Conservation (phyloP, 2,329 filamentous ascomycete species). For the Nemania sp. region DNA sequence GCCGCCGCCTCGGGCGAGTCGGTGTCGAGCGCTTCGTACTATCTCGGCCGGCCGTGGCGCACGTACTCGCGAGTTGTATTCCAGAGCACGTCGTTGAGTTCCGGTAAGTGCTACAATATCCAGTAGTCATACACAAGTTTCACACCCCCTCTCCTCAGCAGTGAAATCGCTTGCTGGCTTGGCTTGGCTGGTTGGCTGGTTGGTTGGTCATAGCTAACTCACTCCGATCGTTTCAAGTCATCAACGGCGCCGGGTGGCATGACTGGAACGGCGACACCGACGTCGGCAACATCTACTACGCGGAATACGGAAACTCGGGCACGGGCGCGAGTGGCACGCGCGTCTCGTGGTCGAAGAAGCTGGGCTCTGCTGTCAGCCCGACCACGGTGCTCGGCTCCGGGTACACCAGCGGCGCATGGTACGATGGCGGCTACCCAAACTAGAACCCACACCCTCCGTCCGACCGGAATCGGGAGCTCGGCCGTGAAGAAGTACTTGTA, state of each 20-base stretch:
- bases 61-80: slow-evolving; percentile 53
- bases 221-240: slow-evolving; percentile 43
- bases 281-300: slow-evolving; percentile 58
- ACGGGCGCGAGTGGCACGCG: slow-evolving; percentile 57
- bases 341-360: slow-evolving; percentile 48
- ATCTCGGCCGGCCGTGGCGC: slow-evolving; percentile 55
- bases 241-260: slow-evolving; percentile 64
- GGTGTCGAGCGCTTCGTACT: slow-evolving; percentile 47
- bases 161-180: too few relatives aligned
- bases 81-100: slow-evolving; percentile 54
- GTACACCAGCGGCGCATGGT: slow-evolving; percentile 30
- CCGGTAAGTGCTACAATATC: slow-evolving; percentile 23
- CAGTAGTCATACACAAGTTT: background rate
- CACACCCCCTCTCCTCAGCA: background rate
- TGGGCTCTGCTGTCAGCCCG: slow-evolving; percentile 44
- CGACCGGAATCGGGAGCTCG: background rate
- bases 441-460: slow-evolving; percentile 8
- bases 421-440: slow-evolving; percentile 29
- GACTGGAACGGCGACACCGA: slow-evolving; percentile 57
- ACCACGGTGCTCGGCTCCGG: slow-evolving; percentile 35
- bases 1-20: slow-evolving; percentile 45
- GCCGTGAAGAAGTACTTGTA: background rate
- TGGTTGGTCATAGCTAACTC: background rate
- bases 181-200: too few relatives aligned
- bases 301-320: slow-evolving; percentile 64